phyloP scores from a whole-genome alignment of 106 monocot genomes.

The Dendrobium officinale region DNA sequence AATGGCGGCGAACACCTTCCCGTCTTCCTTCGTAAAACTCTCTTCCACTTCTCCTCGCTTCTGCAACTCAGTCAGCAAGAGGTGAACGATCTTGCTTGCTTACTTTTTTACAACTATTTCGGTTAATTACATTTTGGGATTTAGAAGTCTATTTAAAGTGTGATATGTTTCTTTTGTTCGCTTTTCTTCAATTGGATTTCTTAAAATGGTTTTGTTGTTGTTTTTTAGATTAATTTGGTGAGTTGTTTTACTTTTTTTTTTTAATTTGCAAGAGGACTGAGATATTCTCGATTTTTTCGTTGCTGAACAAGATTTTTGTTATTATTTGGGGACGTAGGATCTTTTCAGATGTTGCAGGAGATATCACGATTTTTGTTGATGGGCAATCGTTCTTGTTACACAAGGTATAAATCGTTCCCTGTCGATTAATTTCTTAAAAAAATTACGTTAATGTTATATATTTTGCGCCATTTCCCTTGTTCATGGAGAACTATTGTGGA shows the following conservation, averaged over 20 bases:
- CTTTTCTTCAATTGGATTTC: neutral
- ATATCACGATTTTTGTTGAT: constrained; percentile 67
- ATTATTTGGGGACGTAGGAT: constrained; percentile 29
- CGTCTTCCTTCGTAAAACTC: constrained; percentile 28
- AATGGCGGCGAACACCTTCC: constrained; percentile 20
- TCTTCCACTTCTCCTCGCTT: constrained; percentile 47
- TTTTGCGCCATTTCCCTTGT: no score
- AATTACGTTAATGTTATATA: no score
- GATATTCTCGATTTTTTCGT: neutral
- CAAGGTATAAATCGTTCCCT: constrained; percentile 39
- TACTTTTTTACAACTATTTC: neutral
- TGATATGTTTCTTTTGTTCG: no score
- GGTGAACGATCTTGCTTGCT: constrained; percentile 16
- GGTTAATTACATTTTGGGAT: neutral
- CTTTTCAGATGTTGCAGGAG: constrained; percentile 76
- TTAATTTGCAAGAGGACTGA: neutral
- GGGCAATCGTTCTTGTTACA: constrained; percentile 78
- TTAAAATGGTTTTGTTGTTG: neutral
- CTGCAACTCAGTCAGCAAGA: constrained; percentile 53
- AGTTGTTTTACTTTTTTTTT: neutral
- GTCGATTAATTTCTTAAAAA: no score
- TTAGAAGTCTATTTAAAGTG: no score
- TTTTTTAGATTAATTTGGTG: no score
- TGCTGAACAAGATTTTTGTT: constrained; percentile 7
- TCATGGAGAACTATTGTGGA: no score